Evolutionary conservation across 2,329 filamentous ascomycete species (phyloP), one percentile per base, ranked within the genome.

Genomic region (Sarocladium brachiariae): DNA sequence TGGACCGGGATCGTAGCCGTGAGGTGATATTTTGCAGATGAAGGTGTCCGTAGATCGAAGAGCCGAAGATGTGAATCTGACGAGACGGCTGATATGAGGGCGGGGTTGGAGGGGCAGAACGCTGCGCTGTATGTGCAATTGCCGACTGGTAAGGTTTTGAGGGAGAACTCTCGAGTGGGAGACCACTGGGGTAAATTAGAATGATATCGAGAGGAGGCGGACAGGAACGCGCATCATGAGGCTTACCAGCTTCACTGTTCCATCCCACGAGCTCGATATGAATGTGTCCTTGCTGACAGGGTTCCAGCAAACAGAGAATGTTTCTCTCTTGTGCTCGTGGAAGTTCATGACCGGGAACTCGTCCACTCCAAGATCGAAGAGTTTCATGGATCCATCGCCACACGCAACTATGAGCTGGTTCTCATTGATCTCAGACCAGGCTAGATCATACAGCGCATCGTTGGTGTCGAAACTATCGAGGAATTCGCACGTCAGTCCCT

Each of bases 351-450:
- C 79, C 8, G 93, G 93, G 63, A 93, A 97, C 38, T 91, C 80
- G 58, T 85, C 76, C 30, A 95, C 77, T 3, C 78, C 81, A 27
- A 91, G 79, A 69, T 99, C 93, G 68, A 93, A 99, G 43, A 99
- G 81, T 71, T 96, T 96, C 62, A 99, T 79, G 50, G 88, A 92
- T 51, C 93, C 93, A 70, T 99, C 93, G 56, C 93, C 93, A 58
- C 88, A 91, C 1, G 90, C 91, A 1, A 86, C 85, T 18, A 95
- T 78, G 49, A 96, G 74, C 71, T 99, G 93, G 69, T 93, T 95
- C 72, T 96, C 92, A 72, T 99, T 91, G 58, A 89, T 81, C 72
- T 99, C 93, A 16, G 90, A 96, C 90, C 93, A 97, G 23, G 91
- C 81, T 50, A 93, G 76, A 70, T 99, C 93, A 69, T 95, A 99